Percentiles rank a stretch among this genome's conserved stretches.
Conservation (phyloP, 2,329 filamentous ascomycete species). For the Pleoardoris graminearum region DNA sequence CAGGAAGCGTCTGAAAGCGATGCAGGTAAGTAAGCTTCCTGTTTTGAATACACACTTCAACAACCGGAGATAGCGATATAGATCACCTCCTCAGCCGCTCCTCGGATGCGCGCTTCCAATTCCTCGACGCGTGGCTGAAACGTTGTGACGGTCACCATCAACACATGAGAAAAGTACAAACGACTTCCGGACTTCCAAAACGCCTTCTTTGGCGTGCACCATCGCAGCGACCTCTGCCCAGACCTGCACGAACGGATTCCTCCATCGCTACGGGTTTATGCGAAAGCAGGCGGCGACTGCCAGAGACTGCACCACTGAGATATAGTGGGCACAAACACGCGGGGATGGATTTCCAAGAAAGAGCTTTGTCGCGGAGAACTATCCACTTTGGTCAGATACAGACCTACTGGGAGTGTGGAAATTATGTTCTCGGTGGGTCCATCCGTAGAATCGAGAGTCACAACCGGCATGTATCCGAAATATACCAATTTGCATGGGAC, state of each 20-base stretch:
- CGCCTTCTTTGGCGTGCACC: not conserved
- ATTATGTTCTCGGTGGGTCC: not conserved
- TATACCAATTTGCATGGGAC: too few species aligned
- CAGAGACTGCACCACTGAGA: not conserved
- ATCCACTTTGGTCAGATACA: not conserved
- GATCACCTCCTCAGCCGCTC: not conserved
- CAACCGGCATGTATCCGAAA: too few species aligned
- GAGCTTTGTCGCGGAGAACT: not conserved
- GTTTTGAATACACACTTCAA: too few species aligned
- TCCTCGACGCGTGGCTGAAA: not conserved
- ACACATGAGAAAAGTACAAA: not conserved
- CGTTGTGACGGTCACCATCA: not conserved
- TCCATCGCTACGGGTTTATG: not conserved
- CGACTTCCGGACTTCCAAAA: not conserved
- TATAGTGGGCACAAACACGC: not conserved
- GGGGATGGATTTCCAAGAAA: not conserved
- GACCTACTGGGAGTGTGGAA: not conserved
- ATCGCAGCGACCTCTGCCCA: not conserved
- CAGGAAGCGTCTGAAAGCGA: too few species aligned
- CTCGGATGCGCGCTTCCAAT: not conserved
- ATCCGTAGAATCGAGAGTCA: not conserved
- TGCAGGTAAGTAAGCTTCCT: too few species aligned
- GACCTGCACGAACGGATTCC: not conserved
- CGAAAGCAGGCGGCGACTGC: too few species aligned
- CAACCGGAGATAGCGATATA: too few species aligned